phyloP scores from a whole-genome alignment of 1,139 yeast genomes.

The Pichia kudriavzevii region DNA sequence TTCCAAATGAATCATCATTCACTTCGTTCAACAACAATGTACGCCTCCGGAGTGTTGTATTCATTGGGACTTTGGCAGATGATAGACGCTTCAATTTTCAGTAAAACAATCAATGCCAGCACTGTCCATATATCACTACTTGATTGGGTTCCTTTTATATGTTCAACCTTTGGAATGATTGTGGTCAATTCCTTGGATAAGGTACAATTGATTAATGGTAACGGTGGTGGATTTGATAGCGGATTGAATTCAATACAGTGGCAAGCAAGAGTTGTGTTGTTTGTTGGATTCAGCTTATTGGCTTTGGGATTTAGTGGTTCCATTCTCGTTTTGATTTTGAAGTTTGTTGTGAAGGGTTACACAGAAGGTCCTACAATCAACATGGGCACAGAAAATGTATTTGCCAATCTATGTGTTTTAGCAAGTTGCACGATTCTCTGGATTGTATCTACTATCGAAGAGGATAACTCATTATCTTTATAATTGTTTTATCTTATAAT shows the following conservation, averaged over 20 bases:
- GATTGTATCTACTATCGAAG: conserved; percentile 92
- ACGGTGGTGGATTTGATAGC: conserved; percentile 29
- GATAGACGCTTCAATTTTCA: conserved; percentile 80
- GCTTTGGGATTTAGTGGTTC: conserved; percentile 96
- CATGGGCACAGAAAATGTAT: conserved; percentile 88
- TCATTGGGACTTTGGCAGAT: conserved; percentile 88
- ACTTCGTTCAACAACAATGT: conserved; percentile 68
- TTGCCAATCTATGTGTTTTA: conserved; percentile 74
- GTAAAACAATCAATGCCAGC: conserved; percentile 80
- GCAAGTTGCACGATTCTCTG: conserved; percentile 81
- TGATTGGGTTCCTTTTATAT: conserved; percentile 92
- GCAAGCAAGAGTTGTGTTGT: conserved; percentile 88
- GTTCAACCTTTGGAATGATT: conserved; percentile 85
- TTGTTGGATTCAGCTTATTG: conserved; percentile 82
- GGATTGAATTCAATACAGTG: conserved; percentile 55
- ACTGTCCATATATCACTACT: conserved; percentile 79
- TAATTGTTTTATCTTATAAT: conserved; percentile 31
- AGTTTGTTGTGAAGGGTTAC: conserved; percentile 73
- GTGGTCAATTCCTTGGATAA: conserved; percentile 90
- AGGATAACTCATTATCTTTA: conserved; percentile 86
- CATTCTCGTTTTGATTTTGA: conserved; percentile 76
- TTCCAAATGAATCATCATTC: conserved; percentile 55
- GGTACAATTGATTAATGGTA: conserved; percentile 53
- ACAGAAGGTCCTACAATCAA: conserved; percentile 77
- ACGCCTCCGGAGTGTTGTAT: conserved; percentile 66